A percentile compares a stretch with the other conserved stretches of the same genome.
Evolutionary conservation across 306 rosid genomes (phyloP).

Genomic region (Vigna nakashimae): DNA sequence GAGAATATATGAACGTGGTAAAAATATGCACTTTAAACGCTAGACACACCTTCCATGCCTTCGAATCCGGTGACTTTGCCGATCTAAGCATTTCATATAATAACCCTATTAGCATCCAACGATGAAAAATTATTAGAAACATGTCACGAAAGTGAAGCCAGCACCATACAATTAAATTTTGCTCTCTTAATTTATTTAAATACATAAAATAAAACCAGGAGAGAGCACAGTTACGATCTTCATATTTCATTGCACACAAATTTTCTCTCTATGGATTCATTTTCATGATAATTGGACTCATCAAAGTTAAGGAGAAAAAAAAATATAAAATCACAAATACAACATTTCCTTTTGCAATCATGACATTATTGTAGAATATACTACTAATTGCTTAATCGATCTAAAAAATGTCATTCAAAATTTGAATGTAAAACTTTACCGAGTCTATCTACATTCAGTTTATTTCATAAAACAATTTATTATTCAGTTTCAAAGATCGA

Average conservation of each 20-base stretch:
- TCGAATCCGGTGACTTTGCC: slow-evolving; percentile 74
- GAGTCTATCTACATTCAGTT: no score
- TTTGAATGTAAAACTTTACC: no score
- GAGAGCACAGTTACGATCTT: neutral
- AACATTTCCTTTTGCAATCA: neutral
- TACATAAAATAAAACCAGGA: neutral
- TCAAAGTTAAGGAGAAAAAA: neutral
- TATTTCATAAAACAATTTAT: no score
- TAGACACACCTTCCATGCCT: slow-evolving; percentile 85
- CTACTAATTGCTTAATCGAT: no score
- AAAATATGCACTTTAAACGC: slow-evolving; percentile 12
- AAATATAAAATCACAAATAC: neutral
- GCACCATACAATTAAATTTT: neutral
- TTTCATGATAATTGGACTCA: neutral
- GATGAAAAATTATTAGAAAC: slow-evolving; percentile 30
- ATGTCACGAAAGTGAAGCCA: slow-evolving; percentile 1
- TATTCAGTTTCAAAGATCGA: neutral
- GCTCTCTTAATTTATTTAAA: slow-evolving; percentile 13
- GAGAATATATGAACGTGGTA: slow-evolving; percentile 21
- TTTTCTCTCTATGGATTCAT: neutral
- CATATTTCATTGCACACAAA: neutral
- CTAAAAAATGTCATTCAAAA: no score
- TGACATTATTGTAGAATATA: no score
- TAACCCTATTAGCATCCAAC: slow-evolving; percentile 55
- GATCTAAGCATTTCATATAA: slow-evolving; percentile 91